These are phyloP conservation scores for Penicillium brevicompactum DNA, from an alignment of 2,329 filamentous ascomycete genomes.

Conservation along the genomic window DNA sequence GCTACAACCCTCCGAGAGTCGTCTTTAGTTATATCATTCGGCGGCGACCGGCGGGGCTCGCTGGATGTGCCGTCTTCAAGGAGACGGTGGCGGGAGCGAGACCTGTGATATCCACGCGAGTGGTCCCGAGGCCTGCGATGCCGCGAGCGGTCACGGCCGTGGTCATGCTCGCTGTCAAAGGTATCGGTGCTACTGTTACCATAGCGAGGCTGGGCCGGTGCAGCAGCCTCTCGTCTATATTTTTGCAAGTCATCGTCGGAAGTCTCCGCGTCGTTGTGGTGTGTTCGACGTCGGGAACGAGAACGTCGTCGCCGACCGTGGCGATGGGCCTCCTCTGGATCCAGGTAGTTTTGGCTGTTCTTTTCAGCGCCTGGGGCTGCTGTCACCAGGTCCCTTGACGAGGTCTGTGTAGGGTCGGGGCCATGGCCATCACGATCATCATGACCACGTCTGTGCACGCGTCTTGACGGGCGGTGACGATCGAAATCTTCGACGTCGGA, in stretches of 20 bases:
- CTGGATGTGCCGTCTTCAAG: constrained; percentile 17
- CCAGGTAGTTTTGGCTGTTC: constrained; percentile 13
- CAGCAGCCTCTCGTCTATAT: constrained; percentile 29
- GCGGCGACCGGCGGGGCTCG: constrained; percentile 21
- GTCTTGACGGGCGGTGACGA: constrained; percentile 16
- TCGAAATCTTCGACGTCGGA: constrained; percentile 36
- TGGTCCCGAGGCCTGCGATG: constrained; percentile 23
- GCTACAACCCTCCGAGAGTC: constrained; percentile 27
- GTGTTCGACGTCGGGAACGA: constrained; percentile 23
- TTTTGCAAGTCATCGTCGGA: constrained; percentile 38
- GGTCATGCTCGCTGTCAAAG: constrained; percentile 24
- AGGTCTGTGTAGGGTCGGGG: constrained; percentile 12
- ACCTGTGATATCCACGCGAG: constrained; percentile 22
- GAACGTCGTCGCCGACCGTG: constrained; percentile 28
- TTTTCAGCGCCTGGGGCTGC: constrained; percentile 8
- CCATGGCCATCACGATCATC: constrained; percentile 22
- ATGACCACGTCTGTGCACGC: constrained; percentile 24
- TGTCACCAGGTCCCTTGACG: constrained; percentile 19
- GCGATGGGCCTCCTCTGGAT: constrained; percentile 12
- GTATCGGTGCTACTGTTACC: constrained; percentile 31
- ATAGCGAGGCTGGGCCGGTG: constrained; percentile 21
- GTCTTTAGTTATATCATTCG: constrained; percentile 21
- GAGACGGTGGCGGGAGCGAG: constrained; percentile 26
- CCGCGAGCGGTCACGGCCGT: constrained; percentile 4
- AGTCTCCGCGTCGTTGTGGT: constrained; percentile 31